These are phyloP conservation scores for Graphilbum fragrans DNA, from an alignment of 2,329 filamentous ascomycete genomes.

Conservation along the genomic window DNA sequence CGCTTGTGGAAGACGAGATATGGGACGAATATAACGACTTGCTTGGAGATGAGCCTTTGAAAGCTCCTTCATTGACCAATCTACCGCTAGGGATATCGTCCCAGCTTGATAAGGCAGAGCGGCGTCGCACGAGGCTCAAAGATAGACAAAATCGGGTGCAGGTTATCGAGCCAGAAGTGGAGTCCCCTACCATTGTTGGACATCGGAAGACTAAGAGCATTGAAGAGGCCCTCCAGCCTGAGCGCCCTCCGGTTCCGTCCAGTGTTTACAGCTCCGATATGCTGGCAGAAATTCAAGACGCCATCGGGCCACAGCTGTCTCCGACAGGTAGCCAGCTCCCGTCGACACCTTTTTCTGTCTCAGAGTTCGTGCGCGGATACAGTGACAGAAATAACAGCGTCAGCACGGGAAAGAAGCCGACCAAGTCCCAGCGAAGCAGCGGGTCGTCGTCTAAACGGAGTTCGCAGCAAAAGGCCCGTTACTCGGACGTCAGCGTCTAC, in stretches of 20 bases:
- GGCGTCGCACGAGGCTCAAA: background rate
- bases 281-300: constrained; percentile 37
- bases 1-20: constrained; percentile 69
- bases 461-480: constrained; percentile 12
- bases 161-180: constrained; percentile 19
- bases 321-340: constrained; percentile 18
- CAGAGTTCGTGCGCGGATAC: constrained; percentile 28
- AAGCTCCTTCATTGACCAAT: constrained; percentile 36
- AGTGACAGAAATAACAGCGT: constrained; percentile 20
- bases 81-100: constrained; percentile 46
- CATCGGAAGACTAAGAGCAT: constrained; percentile 17
- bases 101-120: constrained; percentile 28
- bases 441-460: constrained; percentile 14
- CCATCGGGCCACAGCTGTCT: constrained; percentile 25
- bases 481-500: constrained; percentile 31
- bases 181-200: constrained; percentile 33
- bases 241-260: constrained; percentile 24
- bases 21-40: constrained; percentile 94
- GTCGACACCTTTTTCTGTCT: constrained; percentile 28
- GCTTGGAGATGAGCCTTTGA: constrained; percentile 48
- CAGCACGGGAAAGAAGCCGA: constrained; percentile 11
- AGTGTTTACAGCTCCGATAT: constrained; percentile 44
- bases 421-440: constrained; percentile 15
- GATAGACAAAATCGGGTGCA: constrained; percentile 11
- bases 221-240: constrained; percentile 18